Conservation (phyloP, 495 filamentous ascomycete species). For the Penicillium lagena region DNA sequence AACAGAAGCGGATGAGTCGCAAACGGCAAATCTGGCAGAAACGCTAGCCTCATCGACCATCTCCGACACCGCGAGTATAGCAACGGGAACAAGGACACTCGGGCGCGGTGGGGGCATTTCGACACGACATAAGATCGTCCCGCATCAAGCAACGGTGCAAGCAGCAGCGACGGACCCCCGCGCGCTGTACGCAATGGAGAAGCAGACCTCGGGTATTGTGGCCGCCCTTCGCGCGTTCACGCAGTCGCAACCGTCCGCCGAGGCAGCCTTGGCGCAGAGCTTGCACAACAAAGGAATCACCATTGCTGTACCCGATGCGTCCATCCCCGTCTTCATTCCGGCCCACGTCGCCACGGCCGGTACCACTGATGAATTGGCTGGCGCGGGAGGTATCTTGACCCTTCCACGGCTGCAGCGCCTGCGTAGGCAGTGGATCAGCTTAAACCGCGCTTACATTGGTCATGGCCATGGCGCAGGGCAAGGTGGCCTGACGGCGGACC, state of each 20-base stretch:
- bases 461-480: conserved; percentile 21
- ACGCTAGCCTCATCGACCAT: conserved; percentile 21
- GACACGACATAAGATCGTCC: conserved; percentile 45
- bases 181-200: conserved; percentile 81
- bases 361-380: conserved; percentile 37
- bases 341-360: conserved; percentile 33
- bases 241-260: conserved; percentile 29
- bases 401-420: conserved; percentile 77
- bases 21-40: neutral
- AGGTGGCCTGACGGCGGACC: conserved; percentile 22
- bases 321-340: conserved; percentile 45
- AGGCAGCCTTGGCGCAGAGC: conserved; percentile 44
- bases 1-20: conserved; percentile 13
- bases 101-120: conserved; percentile 10
- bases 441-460: conserved; percentile 54
- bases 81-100: conserved; percentile 12
- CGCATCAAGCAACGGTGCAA: conserved; percentile 76
- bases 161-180: conserved; percentile 61
- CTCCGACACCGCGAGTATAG: conserved; percentile 27
- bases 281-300: conserved; percentile 25
- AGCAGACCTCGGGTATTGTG: conserved; percentile 76
- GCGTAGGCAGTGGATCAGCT: conserved; percentile 74
- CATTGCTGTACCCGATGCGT: conserved; percentile 31
- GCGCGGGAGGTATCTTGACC: conserved; percentile 47
- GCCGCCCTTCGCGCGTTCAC: conserved; percentile 62